These are phyloP conservation scores for Coniochaeta ligniaria DNA, from an alignment of 2,329 filamentous ascomycete genomes.

Conservation along the genomic window DNA sequence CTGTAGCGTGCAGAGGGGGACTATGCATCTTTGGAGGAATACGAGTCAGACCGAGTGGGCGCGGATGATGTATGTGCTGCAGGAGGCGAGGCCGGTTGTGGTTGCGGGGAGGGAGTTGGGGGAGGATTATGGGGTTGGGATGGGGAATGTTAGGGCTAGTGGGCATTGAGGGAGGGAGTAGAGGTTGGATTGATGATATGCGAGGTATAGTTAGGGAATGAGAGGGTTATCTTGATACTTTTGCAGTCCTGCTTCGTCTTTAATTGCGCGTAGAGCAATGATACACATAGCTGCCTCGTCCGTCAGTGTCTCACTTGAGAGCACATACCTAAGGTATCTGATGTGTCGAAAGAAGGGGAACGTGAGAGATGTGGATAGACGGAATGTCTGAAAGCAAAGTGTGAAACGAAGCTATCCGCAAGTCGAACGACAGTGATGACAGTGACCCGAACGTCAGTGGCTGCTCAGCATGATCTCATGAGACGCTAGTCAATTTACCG, in stretches of 20 bases:
- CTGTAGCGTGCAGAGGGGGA: conserved; percentile 39
- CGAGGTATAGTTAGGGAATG: too few species aligned
- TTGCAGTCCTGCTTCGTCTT: too few species aligned
- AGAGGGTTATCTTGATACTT: too few species aligned
- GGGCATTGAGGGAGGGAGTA: background rate
- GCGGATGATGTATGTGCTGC: conserved; percentile 28
- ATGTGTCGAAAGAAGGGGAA: too few species aligned
- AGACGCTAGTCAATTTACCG: background rate
- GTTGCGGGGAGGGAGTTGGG: conserved; percentile 15
- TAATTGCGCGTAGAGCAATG: too few species aligned
- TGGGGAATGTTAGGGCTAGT: background rate
- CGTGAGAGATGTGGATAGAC: background rate
- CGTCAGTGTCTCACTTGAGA: background rate
- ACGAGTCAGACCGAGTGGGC: conserved; percentile 29
- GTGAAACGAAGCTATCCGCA: background rate
- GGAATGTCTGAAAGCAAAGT: background rate
- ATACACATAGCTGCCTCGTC: too few species aligned
- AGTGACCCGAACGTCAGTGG: background rate
- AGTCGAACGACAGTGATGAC: background rate
- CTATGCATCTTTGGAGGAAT: conserved; percentile 35
- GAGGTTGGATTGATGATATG: too few species aligned
- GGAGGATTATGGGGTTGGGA: conserved; percentile 14
- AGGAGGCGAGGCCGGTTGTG: conserved; percentile 17
- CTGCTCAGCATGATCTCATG: background rate
- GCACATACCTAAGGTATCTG: too few species aligned